Conservation (phyloP, 768 basidiomycete species). For the Suillus americanus region DNA sequence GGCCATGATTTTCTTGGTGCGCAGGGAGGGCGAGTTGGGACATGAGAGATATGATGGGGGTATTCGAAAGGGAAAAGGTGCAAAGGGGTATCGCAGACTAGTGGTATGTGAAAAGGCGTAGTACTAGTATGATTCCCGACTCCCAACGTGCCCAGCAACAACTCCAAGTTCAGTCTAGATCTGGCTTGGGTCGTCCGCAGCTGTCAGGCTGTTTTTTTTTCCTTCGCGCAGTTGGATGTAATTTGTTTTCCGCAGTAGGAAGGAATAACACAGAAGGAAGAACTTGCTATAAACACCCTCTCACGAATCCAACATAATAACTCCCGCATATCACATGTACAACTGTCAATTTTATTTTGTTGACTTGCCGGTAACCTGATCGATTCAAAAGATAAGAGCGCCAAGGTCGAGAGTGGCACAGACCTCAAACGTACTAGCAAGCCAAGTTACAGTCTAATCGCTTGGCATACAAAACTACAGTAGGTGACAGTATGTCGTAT, state of each 20-base stretch:
- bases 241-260: conserved; percentile 6
- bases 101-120: conserved; percentile 6
- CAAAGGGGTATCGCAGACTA: conserved; percentile 5
- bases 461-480: conserved; percentile 12
- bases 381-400: background rate
- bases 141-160: background rate
- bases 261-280: background rate
- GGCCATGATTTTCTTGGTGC: conserved; percentile 21
- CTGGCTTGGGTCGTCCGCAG: conserved; percentile 7
- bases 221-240: background rate
- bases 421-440: background rate
- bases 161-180: background rate
- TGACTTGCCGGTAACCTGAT: background rate
- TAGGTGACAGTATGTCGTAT: background rate
- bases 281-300: background rate
- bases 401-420: background rate
- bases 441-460: no score
- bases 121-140: background rate
- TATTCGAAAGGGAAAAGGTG: conserved; percentile 17
- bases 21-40: conserved; percentile 16
- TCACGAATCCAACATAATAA: conserved; percentile 6
- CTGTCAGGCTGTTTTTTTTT: conserved; percentile 7
- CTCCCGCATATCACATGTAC: conserved; percentile 6
- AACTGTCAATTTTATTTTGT: background rate
- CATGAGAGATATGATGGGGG: conserved; percentile 22